Conservation (phyloP, 371 early-diverging fungal genomes). For the Mucor piriformis region DNA sequence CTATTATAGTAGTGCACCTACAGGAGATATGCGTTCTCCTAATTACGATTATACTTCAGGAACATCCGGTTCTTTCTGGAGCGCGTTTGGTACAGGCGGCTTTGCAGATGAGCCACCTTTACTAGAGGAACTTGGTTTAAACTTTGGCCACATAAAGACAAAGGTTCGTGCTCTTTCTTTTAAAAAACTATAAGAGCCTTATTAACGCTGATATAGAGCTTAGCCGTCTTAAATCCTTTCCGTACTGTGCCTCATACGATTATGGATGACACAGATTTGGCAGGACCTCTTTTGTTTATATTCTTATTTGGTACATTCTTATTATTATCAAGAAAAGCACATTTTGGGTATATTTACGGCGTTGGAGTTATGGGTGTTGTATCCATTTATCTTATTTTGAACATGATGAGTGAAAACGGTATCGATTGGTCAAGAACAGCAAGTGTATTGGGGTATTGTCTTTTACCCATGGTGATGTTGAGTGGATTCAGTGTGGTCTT, state of each 20-base stretch:
- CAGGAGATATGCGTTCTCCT: constrained; percentile 55
- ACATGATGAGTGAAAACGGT: constrained; percentile 92
- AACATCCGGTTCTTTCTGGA: constrained; percentile 44
- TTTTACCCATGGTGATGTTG: constrained; percentile 92
- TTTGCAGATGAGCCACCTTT: constrained; percentile 88
- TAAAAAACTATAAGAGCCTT: no score
- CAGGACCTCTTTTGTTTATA: constrained; percentile 92
- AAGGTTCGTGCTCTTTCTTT: constrained; percentile 41
- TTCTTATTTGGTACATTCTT: constrained; percentile 89
- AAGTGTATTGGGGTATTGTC: constrained; percentile 95
- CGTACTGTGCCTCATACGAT: constrained; percentile 85
- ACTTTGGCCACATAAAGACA: constrained; percentile 85
- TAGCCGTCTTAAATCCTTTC: constrained; percentile 91
- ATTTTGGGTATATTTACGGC: constrained; percentile 98
- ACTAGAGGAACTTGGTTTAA: constrained; percentile 92
- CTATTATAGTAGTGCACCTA: constrained; percentile 45
- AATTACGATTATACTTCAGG: constrained; percentile 51
- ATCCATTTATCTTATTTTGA: constrained; percentile 85
- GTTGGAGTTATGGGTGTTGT: constrained; percentile 90
- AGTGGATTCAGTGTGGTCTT: constrained; percentile 64
- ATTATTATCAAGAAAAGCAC: constrained; percentile 85
- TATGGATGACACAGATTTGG: constrained; percentile 94
- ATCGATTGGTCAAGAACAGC: constrained; percentile 89
- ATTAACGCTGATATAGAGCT: no score
- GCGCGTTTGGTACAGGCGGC: constrained; percentile 87